These are phyloP conservation scores for Gaultheria prostrata DNA, from an alignment of 148 eudicot species.

Conservation along the genomic window DNA sequence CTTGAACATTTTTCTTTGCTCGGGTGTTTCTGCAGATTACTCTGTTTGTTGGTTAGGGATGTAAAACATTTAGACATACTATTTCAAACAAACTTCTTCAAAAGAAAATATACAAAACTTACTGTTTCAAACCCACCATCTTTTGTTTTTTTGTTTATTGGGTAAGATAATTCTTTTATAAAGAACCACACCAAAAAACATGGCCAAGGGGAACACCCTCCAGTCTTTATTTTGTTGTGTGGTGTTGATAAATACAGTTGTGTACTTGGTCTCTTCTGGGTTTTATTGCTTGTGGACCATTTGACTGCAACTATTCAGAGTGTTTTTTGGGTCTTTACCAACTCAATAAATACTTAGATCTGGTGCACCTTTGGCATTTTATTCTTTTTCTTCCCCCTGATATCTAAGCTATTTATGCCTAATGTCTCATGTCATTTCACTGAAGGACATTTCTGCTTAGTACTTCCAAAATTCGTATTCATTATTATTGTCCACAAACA, in stretches of 20 bases:
- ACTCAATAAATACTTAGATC: neutral
- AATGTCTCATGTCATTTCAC: neutral
- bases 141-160: too few relatives aligned
- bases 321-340: neutral
- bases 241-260: neutral
- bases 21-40: neutral
- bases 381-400: neutral
- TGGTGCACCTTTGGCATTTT: neutral
- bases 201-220: too few relatives aligned
- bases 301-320: constrained; percentile 1
- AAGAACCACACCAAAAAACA: too few relatives aligned
- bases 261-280: neutral
- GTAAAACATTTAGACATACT: neutral
- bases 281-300: neutral
- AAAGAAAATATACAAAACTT: too few relatives aligned
- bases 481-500: neutral
- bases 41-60: neutral
- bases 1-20: neutral
- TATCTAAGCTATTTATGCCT: neutral
- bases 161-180: too few relatives aligned
- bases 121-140: too few relatives aligned
- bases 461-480: neutral
- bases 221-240: neutral
- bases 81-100: neutral
- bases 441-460: neutral